Percentiles rank a stretch among this genome's conserved stretches.
phyloP scores from a whole-genome alignment of 192 early-diverging fungal species.

The Umbelopsis sp. region DNA sequence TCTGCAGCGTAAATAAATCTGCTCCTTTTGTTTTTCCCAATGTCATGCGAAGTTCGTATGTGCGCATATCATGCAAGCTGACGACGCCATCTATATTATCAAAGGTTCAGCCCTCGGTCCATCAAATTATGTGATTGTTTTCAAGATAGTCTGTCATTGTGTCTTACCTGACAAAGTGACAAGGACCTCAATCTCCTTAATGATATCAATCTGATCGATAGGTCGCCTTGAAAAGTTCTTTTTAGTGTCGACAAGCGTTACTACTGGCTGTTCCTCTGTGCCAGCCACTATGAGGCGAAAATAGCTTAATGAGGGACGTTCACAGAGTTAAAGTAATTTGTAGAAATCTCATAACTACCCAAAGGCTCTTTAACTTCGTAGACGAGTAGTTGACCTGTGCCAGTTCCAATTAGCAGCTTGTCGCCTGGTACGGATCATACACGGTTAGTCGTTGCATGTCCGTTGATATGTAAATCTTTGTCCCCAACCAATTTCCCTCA shows the following conservation, averaged over 20 bases:
- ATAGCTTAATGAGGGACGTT: not conserved
- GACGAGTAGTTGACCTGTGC: constrained; percentile 65
- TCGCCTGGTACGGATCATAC: constrained; percentile 50
- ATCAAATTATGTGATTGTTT: too few relatives aligned
- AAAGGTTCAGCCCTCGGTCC: not conserved
- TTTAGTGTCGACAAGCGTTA: constrained; percentile 65
- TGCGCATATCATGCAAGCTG: constrained; percentile 73
- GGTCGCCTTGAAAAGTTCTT: constrained; percentile 71
- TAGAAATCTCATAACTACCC: constrained; percentile 35
- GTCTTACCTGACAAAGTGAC: constrained; percentile 65
- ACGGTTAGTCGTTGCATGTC: constrained; percentile 16
- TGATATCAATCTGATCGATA: constrained; percentile 74
- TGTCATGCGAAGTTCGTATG: constrained; percentile 68
- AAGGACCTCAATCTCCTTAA: constrained; percentile 73
- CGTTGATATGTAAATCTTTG: not conserved
- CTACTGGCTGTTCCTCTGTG: constrained; percentile 52
- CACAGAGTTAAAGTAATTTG: not conserved
- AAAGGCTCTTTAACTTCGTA: constrained; percentile 66
- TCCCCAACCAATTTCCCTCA: too few relatives aligned
- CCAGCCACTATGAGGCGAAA: constrained; percentile 34
- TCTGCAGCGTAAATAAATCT: constrained; percentile 73
- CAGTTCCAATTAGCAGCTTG: constrained; percentile 73
- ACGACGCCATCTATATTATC: constrained; percentile 64
- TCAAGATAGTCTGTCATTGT: not conserved
- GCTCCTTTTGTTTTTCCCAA: constrained; percentile 77